Conservation (phyloP, 805 yeast genomes). For the Ogataea nonfermentans region DNA sequence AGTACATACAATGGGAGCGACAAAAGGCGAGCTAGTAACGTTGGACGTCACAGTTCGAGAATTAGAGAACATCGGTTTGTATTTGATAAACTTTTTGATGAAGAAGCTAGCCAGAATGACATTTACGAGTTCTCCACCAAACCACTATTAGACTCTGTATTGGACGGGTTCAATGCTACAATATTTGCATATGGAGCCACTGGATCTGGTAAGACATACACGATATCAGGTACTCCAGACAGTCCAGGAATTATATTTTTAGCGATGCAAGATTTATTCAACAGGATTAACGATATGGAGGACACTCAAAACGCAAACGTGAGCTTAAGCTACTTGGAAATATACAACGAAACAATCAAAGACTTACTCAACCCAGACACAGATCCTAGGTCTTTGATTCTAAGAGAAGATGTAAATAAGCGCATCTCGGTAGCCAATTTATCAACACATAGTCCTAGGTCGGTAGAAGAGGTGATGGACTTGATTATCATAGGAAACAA, state of each 20-base stretch:
- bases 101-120: conserved; percentile 57
- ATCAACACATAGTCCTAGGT: conserved; percentile 56
- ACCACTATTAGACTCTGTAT: conserved; percentile 68
- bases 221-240: conserved; percentile 72
- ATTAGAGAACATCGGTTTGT: conserved; percentile 75
- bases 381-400: conserved; percentile 40
- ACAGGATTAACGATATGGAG: conserved; percentile 50
- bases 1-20: conserved; percentile 12
- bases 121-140: conserved; percentile 66
- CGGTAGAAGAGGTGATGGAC: conserved; percentile 76
- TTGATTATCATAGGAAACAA: conserved; percentile 67
- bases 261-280: conserved; percentile 74
- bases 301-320: conserved; percentile 61
- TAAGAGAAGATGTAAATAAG: conserved; percentile 70
- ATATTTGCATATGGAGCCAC: conserved; percentile 97
- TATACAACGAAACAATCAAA: conserved; percentile 84
- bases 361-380: conserved; percentile 65
- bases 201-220: conserved; percentile 96
- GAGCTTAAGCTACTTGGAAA: conserved; percentile 74
- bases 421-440: conserved; percentile 71
- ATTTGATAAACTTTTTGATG: conserved; percentile 78
- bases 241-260: conserved; percentile 78
- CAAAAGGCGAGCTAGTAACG: conserved; percentile 16
- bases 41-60: conserved; percentile 39
- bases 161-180: conserved; percentile 87